A percentile compares a stretch with the other conserved stretches of the same genome.
Conservation (phyloP, 164 flowering plant species). For the Macadamia integrifolia region DNA sequence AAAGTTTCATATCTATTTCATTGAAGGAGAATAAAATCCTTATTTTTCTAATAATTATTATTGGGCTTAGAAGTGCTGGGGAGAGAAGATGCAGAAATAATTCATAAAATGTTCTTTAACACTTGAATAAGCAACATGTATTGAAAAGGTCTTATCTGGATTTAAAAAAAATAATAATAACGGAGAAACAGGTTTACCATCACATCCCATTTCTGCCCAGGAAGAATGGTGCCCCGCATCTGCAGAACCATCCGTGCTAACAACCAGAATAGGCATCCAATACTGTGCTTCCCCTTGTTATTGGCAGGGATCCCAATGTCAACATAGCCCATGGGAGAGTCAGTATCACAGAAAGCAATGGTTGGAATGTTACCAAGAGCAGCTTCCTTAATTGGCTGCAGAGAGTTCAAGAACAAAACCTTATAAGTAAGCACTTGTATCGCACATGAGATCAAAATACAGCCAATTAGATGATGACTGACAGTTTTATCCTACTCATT, state of each 20-base stretch:
- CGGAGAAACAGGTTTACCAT: conserved; percentile 26
- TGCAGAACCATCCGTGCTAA: conserved; percentile 83
- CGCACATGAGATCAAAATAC: neutral
- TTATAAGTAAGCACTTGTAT: neutral
- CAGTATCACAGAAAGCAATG: conserved; percentile 93
- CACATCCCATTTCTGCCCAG: conserved; percentile 74
- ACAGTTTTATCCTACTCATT: neutral
- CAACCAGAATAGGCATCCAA: conserved; percentile 84
- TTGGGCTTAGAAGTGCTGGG: neutral
- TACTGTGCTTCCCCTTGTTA: conserved; percentile 91
- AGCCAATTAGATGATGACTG: neutral
- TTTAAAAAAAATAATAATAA: neutral
- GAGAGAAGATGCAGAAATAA: neutral
- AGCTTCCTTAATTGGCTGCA: conserved; percentile 89
- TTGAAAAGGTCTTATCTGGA: neutral
- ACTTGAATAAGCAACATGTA: neutral
- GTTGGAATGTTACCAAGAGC: conserved; percentile 82
- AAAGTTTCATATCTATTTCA: no score
- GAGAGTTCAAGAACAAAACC: neutral
- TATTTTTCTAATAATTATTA: no score
- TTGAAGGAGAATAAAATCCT: no score
- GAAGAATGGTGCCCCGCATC: conserved; percentile 76
- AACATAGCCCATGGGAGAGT: conserved; percentile 80
- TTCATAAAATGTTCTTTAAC: neutral
- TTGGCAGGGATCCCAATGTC: conserved; percentile 93